Percentiles rank a stretch among this genome's conserved stretches.
These are phyloP conservation scores for Phialophora verrucosa DNA, from an alignment of 2,329 filamentous ascomycete species.

Conservation along the genomic window DNA sequence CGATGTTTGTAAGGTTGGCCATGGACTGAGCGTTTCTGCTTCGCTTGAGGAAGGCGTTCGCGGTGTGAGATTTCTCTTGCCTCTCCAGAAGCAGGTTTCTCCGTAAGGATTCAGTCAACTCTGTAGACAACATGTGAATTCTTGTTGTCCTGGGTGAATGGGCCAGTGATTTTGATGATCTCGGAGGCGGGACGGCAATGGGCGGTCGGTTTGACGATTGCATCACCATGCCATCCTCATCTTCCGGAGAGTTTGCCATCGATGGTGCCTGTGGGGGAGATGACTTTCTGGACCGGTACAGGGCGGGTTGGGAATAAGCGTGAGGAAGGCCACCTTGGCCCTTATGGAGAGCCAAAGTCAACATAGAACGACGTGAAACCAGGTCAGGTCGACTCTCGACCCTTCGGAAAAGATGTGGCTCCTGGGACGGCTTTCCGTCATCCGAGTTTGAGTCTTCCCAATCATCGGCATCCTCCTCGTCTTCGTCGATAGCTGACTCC, in stretches of 20 bases:
- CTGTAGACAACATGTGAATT: conserved; percentile 92
- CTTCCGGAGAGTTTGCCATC: conserved; percentile 60
- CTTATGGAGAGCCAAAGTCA: conserved; percentile 81
- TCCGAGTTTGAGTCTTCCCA: conserved; percentile 75
- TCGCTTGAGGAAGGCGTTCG: conserved; percentile 85
- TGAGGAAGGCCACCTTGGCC: conserved; percentile 26
- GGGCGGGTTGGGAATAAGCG: conserved; percentile 49
- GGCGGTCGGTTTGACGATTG: conserved; percentile 32
- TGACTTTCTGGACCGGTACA: conserved; percentile 63
- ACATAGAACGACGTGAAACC: conserved; percentile 81
- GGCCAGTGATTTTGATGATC: conserved; percentile 59
- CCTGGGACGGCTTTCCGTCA: conserved; percentile 79
- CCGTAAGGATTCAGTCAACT: conserved; percentile 89
- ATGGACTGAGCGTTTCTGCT: conserved; percentile 90
- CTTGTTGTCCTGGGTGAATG: conserved; percentile 90
- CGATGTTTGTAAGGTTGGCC: conserved; percentile 82
- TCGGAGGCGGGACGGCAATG: conserved; percentile 35
- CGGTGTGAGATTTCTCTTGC: conserved; percentile 89
- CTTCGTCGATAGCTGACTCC: conserved; percentile 80
- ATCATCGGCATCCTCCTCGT: conserved; percentile 61
- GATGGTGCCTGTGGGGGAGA: conserved; percentile 62
- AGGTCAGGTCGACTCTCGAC: conserved; percentile 88
- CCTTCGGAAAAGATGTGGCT: conserved; percentile 81
- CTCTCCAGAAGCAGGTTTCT: conserved; percentile 94
- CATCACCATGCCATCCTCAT: conserved; percentile 40